A percentile compares a stretch with the other conserved stretches of the same genome.
These are phyloP conservation scores for Backusella macrospora DNA, from an alignment of 192 early-diverging fungal species.

Conservation along the genomic window DNA sequence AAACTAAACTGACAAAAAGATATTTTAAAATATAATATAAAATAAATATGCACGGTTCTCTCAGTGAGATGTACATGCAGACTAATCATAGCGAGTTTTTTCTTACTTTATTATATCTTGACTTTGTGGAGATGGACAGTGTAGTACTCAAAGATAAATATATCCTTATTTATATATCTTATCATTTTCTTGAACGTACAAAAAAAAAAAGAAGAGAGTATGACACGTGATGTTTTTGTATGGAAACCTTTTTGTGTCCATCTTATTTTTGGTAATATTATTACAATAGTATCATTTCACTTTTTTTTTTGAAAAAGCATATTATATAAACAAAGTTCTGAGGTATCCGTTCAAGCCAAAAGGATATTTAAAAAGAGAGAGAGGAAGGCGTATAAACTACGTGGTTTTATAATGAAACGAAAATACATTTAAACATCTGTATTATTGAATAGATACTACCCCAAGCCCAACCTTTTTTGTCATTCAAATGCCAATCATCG, in stretches of 20 bases:
- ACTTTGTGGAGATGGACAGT: no score
- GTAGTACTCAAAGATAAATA: background rate
- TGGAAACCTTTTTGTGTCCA: background rate
- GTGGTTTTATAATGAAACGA: background rate
- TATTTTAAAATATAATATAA: no score
- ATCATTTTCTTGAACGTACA: background rate
- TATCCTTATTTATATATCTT: conserved; percentile 8
- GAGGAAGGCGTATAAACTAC: background rate
- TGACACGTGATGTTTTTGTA: background rate
- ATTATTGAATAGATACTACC: no score
- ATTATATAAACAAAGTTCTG: background rate
- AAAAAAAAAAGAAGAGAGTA: background rate
- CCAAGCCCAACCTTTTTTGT: background rate
- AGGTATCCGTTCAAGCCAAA: background rate
- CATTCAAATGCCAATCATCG: background rate
- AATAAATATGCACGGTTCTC: no score
- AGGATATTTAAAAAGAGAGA: no score
- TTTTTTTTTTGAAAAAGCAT: background rate
- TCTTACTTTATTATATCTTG: no score
- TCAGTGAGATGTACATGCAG: no score
- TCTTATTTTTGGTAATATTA: background rate
- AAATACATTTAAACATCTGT: background rate
- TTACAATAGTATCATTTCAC: background rate
- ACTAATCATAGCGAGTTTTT: no score
- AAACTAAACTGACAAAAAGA: no score